phyloP scores from a whole-genome alignment of 2,329 filamentous ascomycete genomes.

The Clonostachys rosea region DNA sequence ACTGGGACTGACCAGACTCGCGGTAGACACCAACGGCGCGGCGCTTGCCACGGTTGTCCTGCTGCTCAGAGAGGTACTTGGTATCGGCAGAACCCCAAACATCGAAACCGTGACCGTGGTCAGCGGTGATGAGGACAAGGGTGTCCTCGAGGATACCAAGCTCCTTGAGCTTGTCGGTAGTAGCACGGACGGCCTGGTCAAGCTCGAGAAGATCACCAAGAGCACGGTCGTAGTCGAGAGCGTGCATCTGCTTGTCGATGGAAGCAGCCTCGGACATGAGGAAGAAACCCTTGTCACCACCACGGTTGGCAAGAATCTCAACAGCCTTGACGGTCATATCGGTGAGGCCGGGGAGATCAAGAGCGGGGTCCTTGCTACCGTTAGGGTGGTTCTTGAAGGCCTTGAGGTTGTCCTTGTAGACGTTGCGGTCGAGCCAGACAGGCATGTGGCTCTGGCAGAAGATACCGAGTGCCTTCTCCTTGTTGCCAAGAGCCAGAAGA shows the following conservation, averaged over 20 bases:
- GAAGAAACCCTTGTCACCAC: conserved; percentile 72
- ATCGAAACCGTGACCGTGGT: conserved; percentile 87
- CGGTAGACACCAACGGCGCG: conserved; percentile 70
- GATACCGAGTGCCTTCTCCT: conserved; percentile 67
- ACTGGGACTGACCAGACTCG: conserved; percentile 71
- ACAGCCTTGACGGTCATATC: conserved; percentile 88
- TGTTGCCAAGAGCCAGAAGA: conserved; percentile 51
- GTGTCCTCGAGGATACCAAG: conserved; percentile 69
- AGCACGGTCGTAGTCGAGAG: conserved; percentile 79
- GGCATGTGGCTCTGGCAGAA: conserved; percentile 73
- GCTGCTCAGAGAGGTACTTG: conserved; percentile 64
- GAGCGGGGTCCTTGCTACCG: conserved; percentile 58
- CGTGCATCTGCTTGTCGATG: conserved; percentile 89
- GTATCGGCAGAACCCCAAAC: conserved; percentile 82
- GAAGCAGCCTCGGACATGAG: conserved; percentile 83
- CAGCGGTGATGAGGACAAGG: conserved; percentile 75
- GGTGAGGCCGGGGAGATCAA: conserved; percentile 77
- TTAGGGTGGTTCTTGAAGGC: conserved; percentile 64
- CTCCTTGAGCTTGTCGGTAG: conserved; percentile 63
- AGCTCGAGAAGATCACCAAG: conserved; percentile 82
- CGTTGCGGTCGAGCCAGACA: conserved; percentile 82
- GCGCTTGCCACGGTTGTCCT: conserved; percentile 67
- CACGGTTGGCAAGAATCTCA: conserved; percentile 66
- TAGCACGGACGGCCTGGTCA: conserved; percentile 76
- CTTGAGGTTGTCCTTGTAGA: conserved; percentile 68